These are phyloP conservation scores for Phaeodactylum tricornutum DNA, from an alignment of 108 stramenopile species.

Conservation along the genomic window DNA sequence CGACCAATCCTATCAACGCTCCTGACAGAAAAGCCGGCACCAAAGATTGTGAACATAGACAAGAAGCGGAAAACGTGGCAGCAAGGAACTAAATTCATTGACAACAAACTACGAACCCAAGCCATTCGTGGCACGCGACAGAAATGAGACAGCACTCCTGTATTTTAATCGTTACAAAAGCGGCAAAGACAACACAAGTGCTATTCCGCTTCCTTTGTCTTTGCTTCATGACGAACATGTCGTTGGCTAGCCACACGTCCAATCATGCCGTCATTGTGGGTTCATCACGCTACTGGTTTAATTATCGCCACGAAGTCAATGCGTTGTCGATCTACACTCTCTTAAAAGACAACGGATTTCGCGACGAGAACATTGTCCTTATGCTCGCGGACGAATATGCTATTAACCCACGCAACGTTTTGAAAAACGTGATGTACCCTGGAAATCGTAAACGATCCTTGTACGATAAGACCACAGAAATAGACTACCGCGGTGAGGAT, in stretches of 20 bases:
- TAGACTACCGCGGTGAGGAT: constrained; percentile 91
- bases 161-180: no score
- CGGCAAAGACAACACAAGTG: no score
- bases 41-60: no score
- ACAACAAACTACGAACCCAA: no score
- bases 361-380: constrained; percentile 78
- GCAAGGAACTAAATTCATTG: no score
- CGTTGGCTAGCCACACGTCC: constrained; percentile 1
- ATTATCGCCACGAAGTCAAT: constrained; percentile 89
- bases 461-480: constrained; percentile 52
- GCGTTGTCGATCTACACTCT: constrained; percentile 70
- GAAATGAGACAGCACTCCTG: no score
- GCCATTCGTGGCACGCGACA: no score
- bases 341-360: constrained; percentile 42
- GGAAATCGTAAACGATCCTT: constrained; percentile 13
- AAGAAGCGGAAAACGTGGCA: no score
- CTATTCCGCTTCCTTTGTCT: no score
- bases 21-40: no score
- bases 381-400: constrained; percentile 87
- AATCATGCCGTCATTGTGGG: constrained; percentile 69
- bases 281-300: constrained; percentile 86
- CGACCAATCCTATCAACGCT: no score
- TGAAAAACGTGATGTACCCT: constrained; percentile 40
- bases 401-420: constrained; percentile 59
- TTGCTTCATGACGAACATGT: no score